Base-by-base conservation (phyloP, 2,329 filamentous ascomycete genomes). In the Microascus cirrosus region DNA sequence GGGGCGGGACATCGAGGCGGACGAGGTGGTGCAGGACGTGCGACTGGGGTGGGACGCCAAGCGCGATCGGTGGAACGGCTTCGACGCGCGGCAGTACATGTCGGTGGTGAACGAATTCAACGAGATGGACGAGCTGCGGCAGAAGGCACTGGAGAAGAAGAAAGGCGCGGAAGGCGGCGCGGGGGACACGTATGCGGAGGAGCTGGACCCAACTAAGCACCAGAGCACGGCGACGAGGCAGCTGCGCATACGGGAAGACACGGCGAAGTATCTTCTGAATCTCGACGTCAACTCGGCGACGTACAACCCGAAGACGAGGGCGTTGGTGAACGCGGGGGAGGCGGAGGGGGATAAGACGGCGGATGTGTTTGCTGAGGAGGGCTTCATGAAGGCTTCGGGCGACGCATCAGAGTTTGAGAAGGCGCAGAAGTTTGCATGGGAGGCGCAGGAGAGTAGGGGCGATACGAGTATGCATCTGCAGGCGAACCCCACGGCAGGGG, bases 31-130 rank as follows among this genome's bases (percentile, higher is more conserved):
- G 13, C 87, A 96, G 68, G 86, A 95, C 58, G 86, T 97, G 18
- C 84, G 89, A 53, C 75, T 97, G 54, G 90, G 92, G 3, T 99
- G 93, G 90, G 95, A 99, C 71, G 94, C 94, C 24, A 99, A 99
- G 76, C 82, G 94, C 64, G 94, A 99, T 74, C 84, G 93, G 51
- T 99, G 94, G 93, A 96, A 96, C 68, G 93, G 93, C n/a, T 99
- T 95, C 71, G 92, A 97, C 69, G 77, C 91, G 1, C 84, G 82
- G 63, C 89, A 97, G 70, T 97, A 96, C 69, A 80, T 83, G 60
- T 79, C 83, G 60, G 89, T 97, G n/a, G 85, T 97, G 48, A 85
- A 95, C 55, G 90, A 96, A 65, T 96, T 89, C 71, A 86, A 94
- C 61, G 83, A 93, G 68, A 76, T 96, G 70, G 93, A 96, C 68